A percentile compares a stretch with the other conserved stretches of the same genome.
Conservation (phyloP, 805 yeast species). For the Naumovozyma baii region DNA sequence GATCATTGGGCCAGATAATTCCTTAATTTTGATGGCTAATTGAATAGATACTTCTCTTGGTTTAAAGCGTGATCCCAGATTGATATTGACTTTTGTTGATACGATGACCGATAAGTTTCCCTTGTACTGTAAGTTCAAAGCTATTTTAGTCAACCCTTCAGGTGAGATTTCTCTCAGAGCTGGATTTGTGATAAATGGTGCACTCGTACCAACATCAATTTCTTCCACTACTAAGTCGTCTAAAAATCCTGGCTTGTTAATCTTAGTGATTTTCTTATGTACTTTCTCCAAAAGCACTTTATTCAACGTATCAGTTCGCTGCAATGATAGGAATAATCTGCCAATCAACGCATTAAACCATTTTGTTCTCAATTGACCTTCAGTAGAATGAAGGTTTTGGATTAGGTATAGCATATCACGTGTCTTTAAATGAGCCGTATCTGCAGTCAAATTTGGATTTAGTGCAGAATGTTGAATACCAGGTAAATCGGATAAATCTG, state of each 20-base stretch:
- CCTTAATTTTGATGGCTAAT: slow-evolving; percentile 56
- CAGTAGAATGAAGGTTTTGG: slow-evolving; percentile 69
- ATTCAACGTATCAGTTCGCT: slow-evolving; percentile 60
- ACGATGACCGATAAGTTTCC: slow-evolving; percentile 73
- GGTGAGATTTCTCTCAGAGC: slow-evolving; percentile 59
- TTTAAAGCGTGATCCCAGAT: slow-evolving; percentile 64
- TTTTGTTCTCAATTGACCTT: slow-evolving; percentile 70
- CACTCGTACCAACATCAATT: slow-evolving; percentile 66
- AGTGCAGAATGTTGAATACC: slow-evolving; percentile 46
- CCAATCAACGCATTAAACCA: slow-evolving; percentile 91
- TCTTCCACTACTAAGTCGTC: slow-evolving; percentile 70
- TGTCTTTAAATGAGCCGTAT: slow-evolving; percentile 62
- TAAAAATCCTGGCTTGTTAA: slow-evolving; percentile 78
- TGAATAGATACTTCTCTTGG: slow-evolving; percentile 68
- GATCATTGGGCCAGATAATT: slow-evolving; percentile 63
- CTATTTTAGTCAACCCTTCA: slow-evolving; percentile 63
- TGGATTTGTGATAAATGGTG: slow-evolving; percentile 74
- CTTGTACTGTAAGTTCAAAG: slow-evolving; percentile 52
- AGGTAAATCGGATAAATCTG: slow-evolving; percentile 39
- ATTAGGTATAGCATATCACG: slow-evolving; percentile 64
- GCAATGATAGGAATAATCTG: slow-evolving; percentile 65
- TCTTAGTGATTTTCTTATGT: slow-evolving; percentile 62
- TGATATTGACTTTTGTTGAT: slow-evolving; percentile 69
- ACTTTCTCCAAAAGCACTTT: slow-evolving; percentile 48
- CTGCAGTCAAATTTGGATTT: slow-evolving; percentile 59